These are phyloP conservation scores for Ganoderma lucidum DNA, from an alignment of 1,284 basidiomycete species.

Conservation along the genomic window DNA sequence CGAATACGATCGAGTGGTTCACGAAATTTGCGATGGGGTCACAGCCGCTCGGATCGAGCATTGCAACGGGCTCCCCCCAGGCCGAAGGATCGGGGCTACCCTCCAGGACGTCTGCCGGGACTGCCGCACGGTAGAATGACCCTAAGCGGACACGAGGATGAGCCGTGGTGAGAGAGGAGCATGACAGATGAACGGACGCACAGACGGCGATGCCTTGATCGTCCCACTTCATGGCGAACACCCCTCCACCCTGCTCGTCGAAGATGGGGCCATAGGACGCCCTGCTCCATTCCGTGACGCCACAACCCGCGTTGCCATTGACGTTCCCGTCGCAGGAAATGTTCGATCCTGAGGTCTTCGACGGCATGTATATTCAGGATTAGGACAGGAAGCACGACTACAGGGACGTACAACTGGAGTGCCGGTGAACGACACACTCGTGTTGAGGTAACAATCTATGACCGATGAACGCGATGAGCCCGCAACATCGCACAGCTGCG, in stretches of 20 bases:
- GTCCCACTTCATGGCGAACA: conserved; percentile 84
- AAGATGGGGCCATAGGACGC: conserved; percentile 79
- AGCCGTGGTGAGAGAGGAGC: neutral
- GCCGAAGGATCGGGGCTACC: conserved; percentile 61
- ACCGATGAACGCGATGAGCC: conserved; percentile 7
- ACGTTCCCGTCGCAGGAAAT: conserved; percentile 62
- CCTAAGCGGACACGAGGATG: conserved; percentile 47
- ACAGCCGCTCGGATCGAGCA: conserved; percentile 61
- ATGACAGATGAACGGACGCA: conserved; percentile 45
- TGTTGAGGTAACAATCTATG: conserved; percentile 55
- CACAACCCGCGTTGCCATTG: conserved; percentile 71
- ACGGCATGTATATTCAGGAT: neutral
- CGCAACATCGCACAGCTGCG: neutral
- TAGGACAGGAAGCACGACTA: neutral
- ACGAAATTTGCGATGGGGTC: conserved; percentile 65
- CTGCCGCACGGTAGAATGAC: conserved; percentile 77
- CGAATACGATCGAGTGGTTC: conserved; percentile 71
- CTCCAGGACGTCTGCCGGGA: conserved; percentile 69
- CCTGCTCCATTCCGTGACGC: conserved; percentile 72
- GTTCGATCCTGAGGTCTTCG: conserved; percentile 47
- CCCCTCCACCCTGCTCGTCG: conserved; percentile 76
- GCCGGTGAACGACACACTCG: conserved; percentile 62
- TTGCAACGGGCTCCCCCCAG: conserved; percentile 75
- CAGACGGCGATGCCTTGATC: conserved; percentile 75
- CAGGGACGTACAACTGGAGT: conserved; percentile 55